phyloP scores from a whole-genome alignment of 2,329 filamentous ascomycete genomes.

The Phoma sp. region DNA sequence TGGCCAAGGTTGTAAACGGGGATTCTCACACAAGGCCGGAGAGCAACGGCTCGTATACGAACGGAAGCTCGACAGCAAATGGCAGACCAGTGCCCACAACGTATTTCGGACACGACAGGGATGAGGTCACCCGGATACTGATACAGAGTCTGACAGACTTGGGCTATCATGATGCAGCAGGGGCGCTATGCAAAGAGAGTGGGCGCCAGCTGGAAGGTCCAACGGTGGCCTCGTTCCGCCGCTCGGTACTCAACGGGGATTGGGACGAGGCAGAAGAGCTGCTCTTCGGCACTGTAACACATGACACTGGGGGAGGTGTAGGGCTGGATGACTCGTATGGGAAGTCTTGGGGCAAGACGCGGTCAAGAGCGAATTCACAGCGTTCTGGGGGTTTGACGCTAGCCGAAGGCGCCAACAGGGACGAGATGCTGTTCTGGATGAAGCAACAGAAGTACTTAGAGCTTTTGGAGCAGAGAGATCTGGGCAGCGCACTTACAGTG shows the following conservation, averaged over 20 bases:
- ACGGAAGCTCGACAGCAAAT: conserved; percentile 47
- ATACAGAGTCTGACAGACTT: conserved; percentile 91
- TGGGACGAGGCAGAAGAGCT: conserved; percentile 88
- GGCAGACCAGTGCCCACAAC: conserved; percentile 47
- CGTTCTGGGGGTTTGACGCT: conserved; percentile 69
- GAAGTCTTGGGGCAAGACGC: conserved; percentile 44
- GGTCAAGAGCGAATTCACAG: conserved; percentile 44
- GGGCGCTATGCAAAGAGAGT: conserved; percentile 78
- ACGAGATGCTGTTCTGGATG: conserved; percentile 85
- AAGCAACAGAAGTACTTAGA: conserved; percentile 96
- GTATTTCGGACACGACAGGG: conserved; percentile 87
- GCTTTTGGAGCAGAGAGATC: conserved; percentile 78
- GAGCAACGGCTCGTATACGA: conserved; percentile 55
- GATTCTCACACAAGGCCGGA: conserved; percentile 48
- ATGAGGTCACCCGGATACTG: conserved; percentile 90
- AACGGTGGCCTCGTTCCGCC: conserved; percentile 84
- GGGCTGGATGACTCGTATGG: conserved; percentile 43
- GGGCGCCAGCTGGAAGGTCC: conserved; percentile 86
- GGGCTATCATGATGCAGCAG: conserved; percentile 81
- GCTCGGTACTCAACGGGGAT: conserved; percentile 77
- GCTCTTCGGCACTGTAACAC: conserved; percentile 64
- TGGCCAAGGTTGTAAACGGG: conserved; percentile 51
- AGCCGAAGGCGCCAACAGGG: conserved; percentile 75
- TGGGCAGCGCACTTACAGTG: conserved; percentile 78
- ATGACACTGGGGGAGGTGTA: conserved; percentile 56